These are phyloP conservation scores for Daedaleopsis sinensis DNA, from an alignment of 768 basidiomycete genomes.

Conservation along the genomic window DNA sequence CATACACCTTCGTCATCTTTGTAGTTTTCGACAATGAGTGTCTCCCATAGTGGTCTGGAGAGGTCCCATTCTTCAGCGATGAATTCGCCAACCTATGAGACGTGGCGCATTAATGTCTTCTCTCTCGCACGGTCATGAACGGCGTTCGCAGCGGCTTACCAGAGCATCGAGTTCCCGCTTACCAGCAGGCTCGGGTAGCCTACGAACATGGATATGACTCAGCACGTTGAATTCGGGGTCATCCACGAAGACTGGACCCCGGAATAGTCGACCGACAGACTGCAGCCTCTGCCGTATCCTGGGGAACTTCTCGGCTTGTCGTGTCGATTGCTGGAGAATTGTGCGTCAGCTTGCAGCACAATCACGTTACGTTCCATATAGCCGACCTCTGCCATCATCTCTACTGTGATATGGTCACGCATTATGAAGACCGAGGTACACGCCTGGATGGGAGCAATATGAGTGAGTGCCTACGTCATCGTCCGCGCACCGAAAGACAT, in stretches of 20 bases:
- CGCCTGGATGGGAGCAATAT: slow-evolving; percentile 7
- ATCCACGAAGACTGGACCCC: slow-evolving; percentile 26
- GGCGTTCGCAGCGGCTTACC: slow-evolving; percentile 6
- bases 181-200: slow-evolving; percentile 26
- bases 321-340: neutral
- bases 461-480: neutral
- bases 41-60: slow-evolving; percentile 22
- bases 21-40: slow-evolving; percentile 26
- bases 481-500: neutral
- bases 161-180: slow-evolving; percentile 24
- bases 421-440: slow-evolving; percentile 11
- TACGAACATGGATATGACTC: slow-evolving; percentile 20
- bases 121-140: neutral
- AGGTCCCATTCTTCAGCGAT: slow-evolving; percentile 28
- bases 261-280: slow-evolving; percentile 21
- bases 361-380: neutral
- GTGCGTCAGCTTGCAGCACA: neutral
- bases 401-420: slow-evolving; percentile 8
- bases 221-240: slow-evolving; percentile 24
- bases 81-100: slow-evolving; percentile 24
- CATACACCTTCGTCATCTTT: slow-evolving; percentile 26
- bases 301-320: slow-evolving; percentile 23
- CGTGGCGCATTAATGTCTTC: neutral
- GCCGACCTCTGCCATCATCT: slow-evolving; percentile 8
- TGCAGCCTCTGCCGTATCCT: slow-evolving; percentile 23